These are phyloP conservation scores for Jamesozyma lodderae DNA, from an alignment of 805 yeast species.

Conservation along the genomic window DNA sequence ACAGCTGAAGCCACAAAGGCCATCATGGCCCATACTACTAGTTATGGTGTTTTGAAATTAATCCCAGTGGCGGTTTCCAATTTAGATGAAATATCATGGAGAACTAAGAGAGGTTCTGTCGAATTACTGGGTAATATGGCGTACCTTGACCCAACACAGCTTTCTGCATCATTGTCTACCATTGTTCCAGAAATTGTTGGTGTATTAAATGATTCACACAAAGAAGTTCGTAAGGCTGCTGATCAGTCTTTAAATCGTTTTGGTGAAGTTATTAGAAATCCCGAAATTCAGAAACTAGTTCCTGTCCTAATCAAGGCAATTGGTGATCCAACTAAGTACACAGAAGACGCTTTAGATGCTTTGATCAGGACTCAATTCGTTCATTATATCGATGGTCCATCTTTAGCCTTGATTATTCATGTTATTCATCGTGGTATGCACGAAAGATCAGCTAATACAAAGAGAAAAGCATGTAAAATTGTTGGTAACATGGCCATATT, in stretches of 20 bases:
- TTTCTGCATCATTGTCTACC: slow-evolving; percentile 77
- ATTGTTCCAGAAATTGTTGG: slow-evolving; percentile 96
- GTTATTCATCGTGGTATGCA: slow-evolving; percentile 93
- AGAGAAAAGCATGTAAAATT: slow-evolving; percentile 91
- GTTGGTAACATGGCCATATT: slow-evolving; percentile 98
- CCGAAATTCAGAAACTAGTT: slow-evolving; percentile 88
- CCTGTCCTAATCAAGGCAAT: slow-evolving; percentile 84
- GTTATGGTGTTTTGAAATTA: slow-evolving; percentile 82
- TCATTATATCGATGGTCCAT: slow-evolving; percentile 97
- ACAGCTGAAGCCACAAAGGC: slow-evolving; percentile 79
- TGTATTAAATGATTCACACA: slow-evolving; percentile 88
- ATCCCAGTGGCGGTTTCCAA: slow-evolving; percentile 85
- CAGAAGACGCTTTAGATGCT: slow-evolving; percentile 80
- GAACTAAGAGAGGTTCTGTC: slow-evolving; percentile 94
- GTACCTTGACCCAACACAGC: slow-evolving; percentile 86
- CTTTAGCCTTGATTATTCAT: slow-evolving; percentile 87
- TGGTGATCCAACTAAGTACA: slow-evolving; percentile 88
- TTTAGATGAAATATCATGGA: slow-evolving; percentile 86
- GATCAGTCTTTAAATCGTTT: slow-evolving; percentile 79
- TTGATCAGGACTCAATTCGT: slow-evolving; percentile 87
- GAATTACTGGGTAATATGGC: slow-evolving; percentile 97
- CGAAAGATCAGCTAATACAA: slow-evolving; percentile 87
- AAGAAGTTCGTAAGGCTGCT: slow-evolving; percentile 94
- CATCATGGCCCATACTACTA: slow-evolving; percentile 85
- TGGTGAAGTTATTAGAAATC: slow-evolving; percentile 95